Conservation (phyloP, 345 rosid species). For the Sisymbrium irio region DNA sequence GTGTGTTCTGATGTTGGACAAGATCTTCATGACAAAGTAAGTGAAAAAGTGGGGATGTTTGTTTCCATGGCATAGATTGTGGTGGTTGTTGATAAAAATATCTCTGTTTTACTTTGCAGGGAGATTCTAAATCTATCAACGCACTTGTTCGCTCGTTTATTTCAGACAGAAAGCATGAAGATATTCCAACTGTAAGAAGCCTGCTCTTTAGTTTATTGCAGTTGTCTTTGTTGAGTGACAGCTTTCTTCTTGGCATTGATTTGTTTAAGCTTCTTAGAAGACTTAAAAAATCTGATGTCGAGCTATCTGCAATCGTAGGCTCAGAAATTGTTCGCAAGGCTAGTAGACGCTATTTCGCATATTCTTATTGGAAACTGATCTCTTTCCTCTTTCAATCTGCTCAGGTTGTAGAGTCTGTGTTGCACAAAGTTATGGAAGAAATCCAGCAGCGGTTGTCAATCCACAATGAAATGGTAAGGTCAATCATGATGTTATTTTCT, state of each 20-base stretch:
- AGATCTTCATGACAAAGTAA: conserved; percentile 60
- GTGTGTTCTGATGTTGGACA: conserved; percentile 30
- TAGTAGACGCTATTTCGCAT: not conserved
- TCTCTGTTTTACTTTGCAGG: conserved; percentile 38
- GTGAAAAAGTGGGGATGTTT: conserved; percentile 31
- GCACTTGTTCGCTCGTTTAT: conserved; percentile 64
- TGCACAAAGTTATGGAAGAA: conserved; percentile 76
- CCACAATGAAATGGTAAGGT: conserved; percentile 53
- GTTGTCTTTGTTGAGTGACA: conserved; percentile 3
- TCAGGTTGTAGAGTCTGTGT: conserved; percentile 81
- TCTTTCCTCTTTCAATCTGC: not conserved
- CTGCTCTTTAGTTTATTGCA: not conserved
- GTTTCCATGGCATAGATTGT: conserved; percentile 4
- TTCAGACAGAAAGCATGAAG: conserved; percentile 68
- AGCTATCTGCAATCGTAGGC: not conserved
- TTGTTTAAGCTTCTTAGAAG: not conserved
- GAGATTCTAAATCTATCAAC: conserved; percentile 50
- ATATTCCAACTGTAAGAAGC: conserved; percentile 63
- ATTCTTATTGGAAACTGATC: not conserved
- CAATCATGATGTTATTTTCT: conserved; percentile 7
- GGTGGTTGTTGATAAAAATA: not conserved
- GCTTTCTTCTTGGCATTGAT: conserved; percentile 2
- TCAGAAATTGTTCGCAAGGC: not conserved
- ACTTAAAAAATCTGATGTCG: not conserved
- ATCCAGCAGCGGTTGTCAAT: conserved; percentile 62